These are phyloP conservation scores for Colletotrichum sp. DNA, from an alignment of 2,329 filamentous ascomycete species.

Conservation along the genomic window DNA sequence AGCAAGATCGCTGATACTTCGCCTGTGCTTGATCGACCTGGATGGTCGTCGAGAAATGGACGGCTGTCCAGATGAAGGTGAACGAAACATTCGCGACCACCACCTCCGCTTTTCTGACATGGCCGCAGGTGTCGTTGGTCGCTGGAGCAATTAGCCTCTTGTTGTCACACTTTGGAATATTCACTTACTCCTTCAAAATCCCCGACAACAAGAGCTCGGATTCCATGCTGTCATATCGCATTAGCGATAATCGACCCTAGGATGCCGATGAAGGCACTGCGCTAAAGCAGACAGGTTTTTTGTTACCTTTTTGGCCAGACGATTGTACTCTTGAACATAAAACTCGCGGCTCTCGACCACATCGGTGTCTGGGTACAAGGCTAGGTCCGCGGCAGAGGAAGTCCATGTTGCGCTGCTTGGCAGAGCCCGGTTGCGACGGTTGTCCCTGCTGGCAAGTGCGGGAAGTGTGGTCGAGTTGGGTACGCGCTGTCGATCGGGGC, in stretches of 20 bases:
- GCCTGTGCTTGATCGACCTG: constrained; percentile 42
- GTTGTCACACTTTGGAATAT: not conserved
- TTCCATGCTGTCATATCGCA: constrained; percentile 50
- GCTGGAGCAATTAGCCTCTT: not conserved
- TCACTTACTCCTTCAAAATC: constrained; percentile 30
- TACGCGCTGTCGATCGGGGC: not conserved
- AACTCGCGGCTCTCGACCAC: constrained; percentile 51
- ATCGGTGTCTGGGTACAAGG: constrained; percentile 51
- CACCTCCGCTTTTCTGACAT: constrained; percentile 38
- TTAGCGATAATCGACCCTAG: not conserved
- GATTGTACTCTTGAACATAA: constrained; percentile 65
- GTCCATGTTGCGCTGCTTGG: constrained; percentile 62
- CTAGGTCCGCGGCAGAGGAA: constrained; percentile 57
- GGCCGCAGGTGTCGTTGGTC: not conserved
- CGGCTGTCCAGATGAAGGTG: constrained; percentile 8
- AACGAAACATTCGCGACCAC: constrained; percentile 41
- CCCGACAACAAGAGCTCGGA: constrained; percentile 45
- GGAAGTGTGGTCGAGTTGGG: constrained; percentile 22
- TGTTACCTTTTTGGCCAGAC: constrained; percentile 60
- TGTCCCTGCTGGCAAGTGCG: constrained; percentile 14
- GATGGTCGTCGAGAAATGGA: not conserved
- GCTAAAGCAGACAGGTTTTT: not conserved
- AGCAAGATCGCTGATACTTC: constrained; percentile 62
- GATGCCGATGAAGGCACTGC: not conserved
- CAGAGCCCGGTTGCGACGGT: constrained; percentile 24